phyloP scores from a whole-genome alignment of 805 yeast species.

The Cyberlindnera euphorbiae region DNA sequence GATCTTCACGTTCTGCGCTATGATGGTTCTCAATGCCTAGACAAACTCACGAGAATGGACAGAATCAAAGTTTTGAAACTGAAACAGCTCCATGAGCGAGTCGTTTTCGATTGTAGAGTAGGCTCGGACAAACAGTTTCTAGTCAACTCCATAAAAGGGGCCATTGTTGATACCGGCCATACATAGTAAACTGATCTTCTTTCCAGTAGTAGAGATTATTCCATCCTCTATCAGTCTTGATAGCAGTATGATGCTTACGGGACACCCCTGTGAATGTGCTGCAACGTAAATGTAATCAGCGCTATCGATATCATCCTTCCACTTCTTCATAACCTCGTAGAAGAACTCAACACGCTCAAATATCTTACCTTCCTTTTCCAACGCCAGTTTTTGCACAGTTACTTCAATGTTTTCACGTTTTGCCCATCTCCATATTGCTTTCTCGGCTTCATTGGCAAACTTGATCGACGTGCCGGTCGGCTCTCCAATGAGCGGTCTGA shows the following conservation, averaged over 20 bases:
- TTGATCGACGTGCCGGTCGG: constrained; percentile 94
- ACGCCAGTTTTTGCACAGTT: constrained; percentile 79
- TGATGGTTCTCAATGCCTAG: constrained; percentile 58
- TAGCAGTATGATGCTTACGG: constrained; percentile 78
- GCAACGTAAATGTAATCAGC: constrained; percentile 92
- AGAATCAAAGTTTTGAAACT: constrained; percentile 74
- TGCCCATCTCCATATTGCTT: constrained; percentile 63
- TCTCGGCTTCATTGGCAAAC: constrained; percentile 88
- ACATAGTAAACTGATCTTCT: constrained; percentile 65
- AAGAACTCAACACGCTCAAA: constrained; percentile 82
- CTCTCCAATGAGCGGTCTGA: constrained; percentile 85
- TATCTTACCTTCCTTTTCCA: constrained; percentile 91
- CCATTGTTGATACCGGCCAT: constrained; percentile 98
- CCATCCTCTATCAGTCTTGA: constrained; percentile 67
- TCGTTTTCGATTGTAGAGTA: constrained; percentile 88
- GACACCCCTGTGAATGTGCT: constrained; percentile 94
- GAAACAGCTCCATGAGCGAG: constrained; percentile 80
- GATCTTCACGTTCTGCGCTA: constrained; percentile 68
- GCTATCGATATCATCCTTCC: constrained; percentile 44
- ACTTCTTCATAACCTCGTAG: constrained; percentile 62
- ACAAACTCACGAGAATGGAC: constrained; percentile 66
- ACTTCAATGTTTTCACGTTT: constrained; percentile 31
- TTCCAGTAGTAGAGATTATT: constrained; percentile 29
- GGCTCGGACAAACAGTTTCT: constrained; percentile 76
- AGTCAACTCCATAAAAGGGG: constrained; percentile 88